Percentiles rank a stretch among this genome's conserved stretches.
These are phyloP conservation scores for Tremella yokohamensis DNA, from an alignment of 768 basidiomycete genomes.

Conservation along the genomic window DNA sequence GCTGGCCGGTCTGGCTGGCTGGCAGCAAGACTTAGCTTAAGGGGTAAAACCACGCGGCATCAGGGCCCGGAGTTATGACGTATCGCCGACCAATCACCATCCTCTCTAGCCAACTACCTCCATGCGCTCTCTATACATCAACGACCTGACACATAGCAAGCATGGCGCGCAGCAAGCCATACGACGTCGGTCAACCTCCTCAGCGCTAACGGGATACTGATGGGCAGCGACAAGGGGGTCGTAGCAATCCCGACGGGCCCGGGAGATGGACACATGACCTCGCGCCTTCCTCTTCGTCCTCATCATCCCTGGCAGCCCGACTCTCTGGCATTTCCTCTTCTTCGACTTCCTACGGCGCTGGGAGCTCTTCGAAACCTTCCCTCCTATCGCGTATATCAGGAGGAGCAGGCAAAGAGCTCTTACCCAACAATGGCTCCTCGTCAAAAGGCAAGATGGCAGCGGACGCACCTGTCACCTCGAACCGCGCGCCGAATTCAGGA, in stretches of 20 bases:
- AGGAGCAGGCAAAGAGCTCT: conserved; percentile 33
- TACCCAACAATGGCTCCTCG: conserved; percentile 13
- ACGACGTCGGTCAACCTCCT: conserved; percentile 7
- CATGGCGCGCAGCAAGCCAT: conserved; percentile 21
- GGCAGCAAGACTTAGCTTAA: not conserved
- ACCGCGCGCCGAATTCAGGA: conserved; percentile 26
- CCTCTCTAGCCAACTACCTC: not conserved
- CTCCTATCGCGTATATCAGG: conserved; percentile 30
- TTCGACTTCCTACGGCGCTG: not conserved
- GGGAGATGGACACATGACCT: conserved; percentile 47
- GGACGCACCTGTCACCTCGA: conserved; percentile 9
- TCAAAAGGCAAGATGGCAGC: conserved; percentile 22
- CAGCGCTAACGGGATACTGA: not conserved
- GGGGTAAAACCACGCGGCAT: conserved; percentile 3
- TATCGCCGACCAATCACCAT: conserved; percentile 2
- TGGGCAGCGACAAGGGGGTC: not conserved
- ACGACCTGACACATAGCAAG: not conserved
- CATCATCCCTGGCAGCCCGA: conserved; percentile 5
- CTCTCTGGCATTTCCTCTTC: not conserved
- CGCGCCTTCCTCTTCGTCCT: conserved; percentile 13
- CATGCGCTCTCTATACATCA: not conserved
- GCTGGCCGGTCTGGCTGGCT: not conserved
- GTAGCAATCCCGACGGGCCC: conserved; percentile 29
- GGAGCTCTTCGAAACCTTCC: conserved; percentile 12
- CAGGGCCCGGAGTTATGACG: conserved; percentile 4